phyloP scores from a whole-genome alignment of 108 stramenopile species.

The Skeletonema grethae region DNA sequence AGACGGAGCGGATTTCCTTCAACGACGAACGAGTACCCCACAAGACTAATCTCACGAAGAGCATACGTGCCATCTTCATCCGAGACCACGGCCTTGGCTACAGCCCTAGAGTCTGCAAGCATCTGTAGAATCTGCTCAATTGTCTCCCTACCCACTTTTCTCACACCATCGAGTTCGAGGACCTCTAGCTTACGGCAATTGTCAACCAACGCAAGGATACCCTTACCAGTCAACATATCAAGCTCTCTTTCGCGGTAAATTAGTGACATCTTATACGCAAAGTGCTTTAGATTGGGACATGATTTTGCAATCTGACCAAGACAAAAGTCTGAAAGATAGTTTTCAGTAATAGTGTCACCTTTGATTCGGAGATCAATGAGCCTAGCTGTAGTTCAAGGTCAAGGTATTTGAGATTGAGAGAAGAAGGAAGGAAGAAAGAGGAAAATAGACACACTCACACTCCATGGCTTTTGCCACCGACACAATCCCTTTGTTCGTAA shows the following conservation, averaged over 20 bases:
- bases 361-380: conserved; percentile 18
- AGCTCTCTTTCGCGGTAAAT: not conserved
- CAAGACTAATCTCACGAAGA: conserved; percentile 17
- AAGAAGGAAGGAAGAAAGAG: not conserved
- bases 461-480: conserved; percentile 13
- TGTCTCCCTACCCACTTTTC: not conserved
- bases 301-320: conserved; percentile 9
- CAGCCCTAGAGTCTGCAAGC: conserved; percentile 4
- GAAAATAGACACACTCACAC: not conserved
- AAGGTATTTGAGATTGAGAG: no score
- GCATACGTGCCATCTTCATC: conserved; percentile 5
- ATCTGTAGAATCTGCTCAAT: conserved; percentile 9
- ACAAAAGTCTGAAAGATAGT: conserved; percentile 10
- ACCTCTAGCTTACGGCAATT: conserved; percentile 20
- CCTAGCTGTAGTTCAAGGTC: not conserved
- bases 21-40: conserved; percentile 17
- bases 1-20: conserved; percentile 11
- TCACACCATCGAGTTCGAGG: conserved; percentile 13
- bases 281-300: conserved; percentile 24
- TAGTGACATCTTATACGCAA: conserved; percentile 20
- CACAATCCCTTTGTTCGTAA: not conserved
- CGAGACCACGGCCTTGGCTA: not conserved
- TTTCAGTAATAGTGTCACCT: conserved; percentile 10
- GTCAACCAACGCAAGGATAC: conserved; percentile 18
- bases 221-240: conserved; percentile 10